A percentile compares a stretch with the other conserved stretches of the same genome.
These are phyloP conservation scores for Limnanthes douglasii DNA, from an alignment of 345 rosid species.

Conservation along the genomic window DNA sequence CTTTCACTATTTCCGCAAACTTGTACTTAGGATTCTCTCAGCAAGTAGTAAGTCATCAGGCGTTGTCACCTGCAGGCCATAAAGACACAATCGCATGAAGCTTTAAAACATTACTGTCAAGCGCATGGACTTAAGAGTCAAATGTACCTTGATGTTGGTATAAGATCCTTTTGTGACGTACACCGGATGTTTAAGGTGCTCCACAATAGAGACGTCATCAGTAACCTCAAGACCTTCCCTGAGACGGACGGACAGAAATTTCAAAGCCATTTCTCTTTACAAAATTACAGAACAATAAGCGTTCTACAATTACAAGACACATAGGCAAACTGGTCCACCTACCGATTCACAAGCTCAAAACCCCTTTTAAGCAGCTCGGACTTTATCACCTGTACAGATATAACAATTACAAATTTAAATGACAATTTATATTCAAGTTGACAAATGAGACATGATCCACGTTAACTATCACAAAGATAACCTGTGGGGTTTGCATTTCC, in stretches of 20 bases:
- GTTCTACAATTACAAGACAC: too few relatives aligned
- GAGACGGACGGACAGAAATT: constrained; percentile 6
- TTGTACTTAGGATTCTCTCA: constrained; percentile 55
- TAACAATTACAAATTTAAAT: background rate
- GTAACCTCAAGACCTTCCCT: constrained; percentile 88
- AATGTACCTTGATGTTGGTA: constrained; percentile 74
- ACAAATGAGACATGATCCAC: background rate
- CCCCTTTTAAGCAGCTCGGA: constrained; percentile 68
- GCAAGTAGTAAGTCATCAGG: constrained; percentile 87
- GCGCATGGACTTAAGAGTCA: background rate
- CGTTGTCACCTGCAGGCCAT: constrained; percentile 54
- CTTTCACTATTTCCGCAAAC: background rate
- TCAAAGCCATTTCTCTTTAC: constrained; percentile 1
- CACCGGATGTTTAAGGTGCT: constrained; percentile 83
- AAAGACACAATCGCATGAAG: background rate
- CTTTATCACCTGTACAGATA: constrained; percentile 50
- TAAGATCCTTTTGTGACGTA: constrained; percentile 83
- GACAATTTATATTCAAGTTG: background rate
- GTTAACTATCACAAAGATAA: constrained; percentile 10
- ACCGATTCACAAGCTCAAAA: constrained; percentile 86
- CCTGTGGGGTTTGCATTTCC: constrained; percentile 99
- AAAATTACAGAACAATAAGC: background rate
- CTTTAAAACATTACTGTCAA: background rate
- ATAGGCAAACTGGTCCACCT: constrained; percentile 1
- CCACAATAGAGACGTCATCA: constrained; percentile 88